phyloP scores from a whole-genome alignment of 176 grass and related monocot species.

The Coix lacrymajobi region DNA sequence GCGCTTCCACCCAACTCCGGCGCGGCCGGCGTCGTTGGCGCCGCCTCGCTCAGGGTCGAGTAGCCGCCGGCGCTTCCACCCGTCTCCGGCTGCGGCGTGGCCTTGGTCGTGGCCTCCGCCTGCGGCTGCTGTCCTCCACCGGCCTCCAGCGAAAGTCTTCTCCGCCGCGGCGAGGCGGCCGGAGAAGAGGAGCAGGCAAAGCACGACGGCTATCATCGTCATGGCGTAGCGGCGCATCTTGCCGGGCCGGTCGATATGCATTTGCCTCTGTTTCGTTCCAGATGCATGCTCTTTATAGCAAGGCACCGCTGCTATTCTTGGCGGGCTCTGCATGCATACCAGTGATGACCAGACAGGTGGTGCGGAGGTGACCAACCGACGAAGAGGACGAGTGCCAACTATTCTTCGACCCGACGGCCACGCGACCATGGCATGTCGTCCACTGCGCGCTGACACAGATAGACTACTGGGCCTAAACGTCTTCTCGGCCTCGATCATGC shows the following conservation, averaged over 20 bases:
- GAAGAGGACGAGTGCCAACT: too few relatives aligned
- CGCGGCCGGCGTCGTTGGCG: neutral
- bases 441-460: too few relatives aligned
- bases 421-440: too few relatives aligned
- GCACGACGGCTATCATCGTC: neutral
- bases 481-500: too few relatives aligned
- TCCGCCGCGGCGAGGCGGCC: neutral
- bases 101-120: too few relatives aligned
- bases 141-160: neutral
- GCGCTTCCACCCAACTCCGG: neutral
- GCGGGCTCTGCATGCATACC: neutral
- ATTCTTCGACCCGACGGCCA: too few relatives aligned
- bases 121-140: neutral
- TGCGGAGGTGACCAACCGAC: too few relatives aligned
- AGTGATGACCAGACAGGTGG: neutral
- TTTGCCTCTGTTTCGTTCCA: neutral
- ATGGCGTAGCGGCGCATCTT: constrained; percentile 3
- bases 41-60: neutral
- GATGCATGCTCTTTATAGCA: neutral
- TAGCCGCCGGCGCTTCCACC: neutral
- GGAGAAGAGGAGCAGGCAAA: constrained; percentile 4
- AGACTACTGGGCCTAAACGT: too few relatives aligned
- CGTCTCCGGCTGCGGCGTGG: too few relatives aligned
- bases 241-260: neutral
- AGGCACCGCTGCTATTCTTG: neutral